Conservation (phyloP, 441 rosid species). For the Euphorbia corollata region DNA sequence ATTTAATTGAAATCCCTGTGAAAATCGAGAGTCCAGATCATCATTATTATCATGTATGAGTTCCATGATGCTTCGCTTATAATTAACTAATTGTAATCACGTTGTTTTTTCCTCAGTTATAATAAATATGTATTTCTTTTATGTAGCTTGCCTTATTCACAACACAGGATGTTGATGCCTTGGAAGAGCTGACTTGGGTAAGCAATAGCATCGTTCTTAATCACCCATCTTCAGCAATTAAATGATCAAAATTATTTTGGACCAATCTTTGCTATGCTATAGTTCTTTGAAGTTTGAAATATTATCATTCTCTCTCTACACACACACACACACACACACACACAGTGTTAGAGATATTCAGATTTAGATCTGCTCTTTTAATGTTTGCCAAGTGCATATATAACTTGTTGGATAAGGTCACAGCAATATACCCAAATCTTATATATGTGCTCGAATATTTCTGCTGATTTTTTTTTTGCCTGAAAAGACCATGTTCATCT, state of each 20-base stretch:
- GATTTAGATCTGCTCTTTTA: neutral
- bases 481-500: neutral
- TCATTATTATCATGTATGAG: slow-evolving; percentile 71
- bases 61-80: slow-evolving; percentile 14
- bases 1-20: slow-evolving; percentile 86
- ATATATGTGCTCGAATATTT: neutral
- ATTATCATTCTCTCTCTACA: neutral
- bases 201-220: slow-evolving; percentile 26
- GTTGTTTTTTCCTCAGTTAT: slow-evolving; percentile 9
- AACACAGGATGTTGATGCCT: slow-evolving; percentile 60
- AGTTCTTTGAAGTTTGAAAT: neutral
- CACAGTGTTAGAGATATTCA: neutral
- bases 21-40: slow-evolving; percentile 68
- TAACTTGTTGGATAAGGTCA: neutral
- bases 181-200: slow-evolving; percentile 96
- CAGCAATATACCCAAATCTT: too few relatives aligned
- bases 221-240: neutral
- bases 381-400: neutral
- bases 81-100: neutral
- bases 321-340: too few relatives aligned
- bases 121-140: slow-evolving; percentile 19
- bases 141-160: slow-evolving; percentile 87
- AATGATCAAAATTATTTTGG: neutral
- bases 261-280: neutral
- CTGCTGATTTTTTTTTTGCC: neutral